Evolutionary conservation across 1,284 basidiomycete genomes (phyloP), one percentile per base, ranked within the genome.

Genomic region (Chalciporus sp.): DNA sequence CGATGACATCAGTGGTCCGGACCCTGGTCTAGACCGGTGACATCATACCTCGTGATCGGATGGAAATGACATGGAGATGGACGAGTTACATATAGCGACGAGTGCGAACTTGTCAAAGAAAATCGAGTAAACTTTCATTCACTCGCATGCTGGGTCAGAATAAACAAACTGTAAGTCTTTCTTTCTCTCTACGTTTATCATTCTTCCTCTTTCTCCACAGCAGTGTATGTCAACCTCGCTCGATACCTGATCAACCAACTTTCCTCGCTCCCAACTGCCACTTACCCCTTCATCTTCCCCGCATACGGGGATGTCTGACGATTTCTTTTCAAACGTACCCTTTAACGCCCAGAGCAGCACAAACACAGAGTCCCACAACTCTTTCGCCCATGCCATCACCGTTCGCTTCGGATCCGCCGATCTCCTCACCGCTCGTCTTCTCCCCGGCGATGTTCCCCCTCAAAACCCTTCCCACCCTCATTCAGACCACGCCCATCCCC

Each of bases 311-410:
- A 71, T 66, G 70, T 56, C 66, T 48, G 59, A 62, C 61, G 67
- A 72, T 56, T 69, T 69, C 62, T 68, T 68, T 42, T 58, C 67
- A 5, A 67, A 49, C 17, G 65, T 61, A 2, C 57, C 65, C 1
- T 55, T 57, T 49, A 52, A 42, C 50, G 27, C 37, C 16, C 57
- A 45, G 27, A 46, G n/a, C 37, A 26, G 37, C 14, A 4, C 44
- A 37, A 35, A 47, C 7, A 1, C 28, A 14, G 55, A 55, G 51
- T 1, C 23, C 4, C 62, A 68, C 56, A 60, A 70, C 55, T 61
- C 65, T 28, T 78, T 80, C 59, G 74, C 76, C 7, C 65, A 69
- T 26, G 75, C 75, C 12, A 71, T 79, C 40, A 66, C 66, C 14
- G 31, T 59, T 26, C 69, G 73, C 52, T 72, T 71, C 50, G 68